These are phyloP conservation scores for Crithidia thermophila DNA, from an alignment of 208 protist species.

Conservation along the genomic window DNA sequence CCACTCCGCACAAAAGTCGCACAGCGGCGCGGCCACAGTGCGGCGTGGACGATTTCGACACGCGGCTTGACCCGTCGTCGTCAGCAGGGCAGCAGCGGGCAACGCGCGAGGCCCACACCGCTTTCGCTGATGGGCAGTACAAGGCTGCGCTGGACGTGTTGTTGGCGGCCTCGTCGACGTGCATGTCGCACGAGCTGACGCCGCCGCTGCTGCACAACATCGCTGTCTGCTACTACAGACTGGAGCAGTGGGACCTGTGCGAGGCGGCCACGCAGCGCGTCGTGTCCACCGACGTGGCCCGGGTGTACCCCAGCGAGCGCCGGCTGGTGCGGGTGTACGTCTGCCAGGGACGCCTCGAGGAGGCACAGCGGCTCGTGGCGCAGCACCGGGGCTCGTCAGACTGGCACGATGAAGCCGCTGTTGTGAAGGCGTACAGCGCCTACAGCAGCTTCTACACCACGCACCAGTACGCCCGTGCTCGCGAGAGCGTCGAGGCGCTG, in stretches of 20 bases:
- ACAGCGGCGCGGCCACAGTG: neutral
- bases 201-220: constrained; percentile 52
- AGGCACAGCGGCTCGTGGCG: constrained; percentile 36
- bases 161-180: constrained; percentile 18
- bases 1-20: neutral
- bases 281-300: constrained; percentile 36
- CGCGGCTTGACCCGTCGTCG: constrained; percentile 15
- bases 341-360: constrained; percentile 27
- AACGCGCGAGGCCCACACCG: constrained; percentile 7
- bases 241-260: constrained; percentile 53
- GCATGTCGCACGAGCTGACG: constrained; percentile 21
- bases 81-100: neutral
- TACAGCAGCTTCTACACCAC: constrained; percentile 45
- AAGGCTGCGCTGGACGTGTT: constrained; percentile 14
- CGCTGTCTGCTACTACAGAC: constrained; percentile 54
- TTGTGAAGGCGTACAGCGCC: constrained; percentile 41
- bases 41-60: constrained; percentile 31
- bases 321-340: constrained; percentile 45
- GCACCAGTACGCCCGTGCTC: constrained; percentile 48
- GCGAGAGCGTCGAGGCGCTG: constrained; percentile 46
- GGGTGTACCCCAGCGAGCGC: constrained; percentile 40
- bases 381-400: constrained; percentile 24
- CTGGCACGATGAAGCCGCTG: constrained; percentile 37
- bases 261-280: constrained; percentile 39
- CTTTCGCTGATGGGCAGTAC: constrained; percentile 28